phyloP scores from a whole-genome alignment of 2,329 filamentous ascomycete species.

The Pseudogymnoascus sp. region DNA sequence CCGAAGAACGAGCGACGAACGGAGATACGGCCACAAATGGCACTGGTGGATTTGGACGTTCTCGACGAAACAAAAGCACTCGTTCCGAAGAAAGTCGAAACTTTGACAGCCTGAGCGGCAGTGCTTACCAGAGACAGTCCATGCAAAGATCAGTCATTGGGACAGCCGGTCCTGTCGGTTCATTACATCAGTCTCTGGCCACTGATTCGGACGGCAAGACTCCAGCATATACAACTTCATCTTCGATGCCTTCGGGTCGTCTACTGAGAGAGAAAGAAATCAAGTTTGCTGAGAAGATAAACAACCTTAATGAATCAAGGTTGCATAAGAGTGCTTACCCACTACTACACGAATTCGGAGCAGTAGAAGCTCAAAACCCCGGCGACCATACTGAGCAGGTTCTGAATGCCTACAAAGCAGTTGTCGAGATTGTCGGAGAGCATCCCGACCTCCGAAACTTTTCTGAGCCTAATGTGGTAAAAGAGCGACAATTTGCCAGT shows the following conservation, averaged over 20 bases:
- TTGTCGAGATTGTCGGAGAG: conserved; percentile 73
- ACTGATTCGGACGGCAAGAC: conserved; percentile 57
- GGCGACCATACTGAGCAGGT: conserved; percentile 67
- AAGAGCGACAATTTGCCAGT: conserved; percentile 65
- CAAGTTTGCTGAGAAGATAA: conserved; percentile 70
- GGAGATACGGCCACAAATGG: conserved; percentile 27
- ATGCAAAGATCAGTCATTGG: conserved; percentile 84
- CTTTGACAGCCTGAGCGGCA: conserved; percentile 44
- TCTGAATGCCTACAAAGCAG: conserved; percentile 71
- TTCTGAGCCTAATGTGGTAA: conserved; percentile 55
- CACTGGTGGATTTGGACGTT: conserved; percentile 44
- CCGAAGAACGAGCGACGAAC: conserved; percentile 29
- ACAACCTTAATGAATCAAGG: conserved; percentile 66
- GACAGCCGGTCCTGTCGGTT: conserved; percentile 58
- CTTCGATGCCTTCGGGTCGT: conserved; percentile 52
- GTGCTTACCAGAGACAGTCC: conserved; percentile 59
- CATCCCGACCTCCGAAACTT: conserved; percentile 49
- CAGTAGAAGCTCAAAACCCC: conserved; percentile 61
- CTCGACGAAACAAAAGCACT: conserved; percentile 26
- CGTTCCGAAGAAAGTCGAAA: conserved; percentile 43
- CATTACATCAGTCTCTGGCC: conserved; percentile 54
- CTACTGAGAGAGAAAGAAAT: conserved; percentile 77
- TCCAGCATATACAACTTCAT: conserved; percentile 31
- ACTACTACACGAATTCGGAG: conserved; percentile 65
- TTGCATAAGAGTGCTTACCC: conserved; percentile 59